Conservation (phyloP, 1,284 basidiomycete genomes). For the Apiotrichum sp. region DNA sequence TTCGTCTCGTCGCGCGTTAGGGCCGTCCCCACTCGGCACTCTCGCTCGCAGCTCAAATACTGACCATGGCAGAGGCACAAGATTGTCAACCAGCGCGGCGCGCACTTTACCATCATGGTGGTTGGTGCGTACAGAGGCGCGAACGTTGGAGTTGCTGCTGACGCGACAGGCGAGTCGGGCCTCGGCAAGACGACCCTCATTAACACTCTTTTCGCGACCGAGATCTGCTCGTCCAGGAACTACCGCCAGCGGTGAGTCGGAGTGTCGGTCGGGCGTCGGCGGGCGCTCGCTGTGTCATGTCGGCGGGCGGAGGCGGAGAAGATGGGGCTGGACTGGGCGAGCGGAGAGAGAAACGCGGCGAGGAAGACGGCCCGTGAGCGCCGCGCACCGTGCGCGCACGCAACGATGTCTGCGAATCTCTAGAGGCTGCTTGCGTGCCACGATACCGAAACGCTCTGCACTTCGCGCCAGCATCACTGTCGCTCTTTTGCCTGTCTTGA, state of each 20-base stretch:
- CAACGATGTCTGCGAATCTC: not conserved
- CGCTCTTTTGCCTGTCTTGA: no score
- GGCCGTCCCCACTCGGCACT: not conserved
- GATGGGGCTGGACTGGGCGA: not conserved
- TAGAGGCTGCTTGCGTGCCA: no score
- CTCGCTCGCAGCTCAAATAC: not conserved
- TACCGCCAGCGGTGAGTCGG: constrained; percentile 59
- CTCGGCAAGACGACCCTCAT: constrained; percentile 92
- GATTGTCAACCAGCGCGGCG: constrained; percentile 93
- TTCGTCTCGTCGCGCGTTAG: constrained; percentile 44
- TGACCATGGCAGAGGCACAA: constrained; percentile 65
- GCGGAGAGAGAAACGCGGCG: not conserved
- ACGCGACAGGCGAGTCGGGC: constrained; percentile 74
- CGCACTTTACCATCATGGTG: constrained; percentile 99
- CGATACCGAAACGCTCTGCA: no score
- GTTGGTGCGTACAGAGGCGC: constrained; percentile 62
- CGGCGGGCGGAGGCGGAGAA: no score
- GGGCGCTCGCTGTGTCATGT: not conserved
- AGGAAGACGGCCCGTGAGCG: not conserved
- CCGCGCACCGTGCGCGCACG: not conserved
- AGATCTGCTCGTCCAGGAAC: constrained; percentile 87
- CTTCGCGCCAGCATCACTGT: no score
- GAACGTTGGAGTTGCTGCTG: not conserved
- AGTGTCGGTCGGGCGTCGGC: no score
- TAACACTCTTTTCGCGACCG: constrained; percentile 98